A percentile compares a stretch with the other conserved stretches of the same genome.
Conservation (phyloP, 306 rosid species). For the Gastrolobium bilobum region DNA sequence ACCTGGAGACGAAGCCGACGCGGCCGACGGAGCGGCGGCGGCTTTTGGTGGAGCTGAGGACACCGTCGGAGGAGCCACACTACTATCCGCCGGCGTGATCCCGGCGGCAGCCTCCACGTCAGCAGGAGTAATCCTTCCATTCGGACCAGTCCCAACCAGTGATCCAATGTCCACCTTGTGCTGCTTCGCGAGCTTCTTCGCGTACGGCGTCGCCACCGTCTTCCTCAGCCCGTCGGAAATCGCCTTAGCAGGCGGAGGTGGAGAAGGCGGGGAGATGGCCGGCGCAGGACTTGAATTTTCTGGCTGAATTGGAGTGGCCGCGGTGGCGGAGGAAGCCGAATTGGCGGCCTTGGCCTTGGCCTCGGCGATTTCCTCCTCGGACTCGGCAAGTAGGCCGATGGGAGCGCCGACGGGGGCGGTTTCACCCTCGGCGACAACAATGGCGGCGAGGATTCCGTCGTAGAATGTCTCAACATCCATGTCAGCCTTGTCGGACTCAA, state of each 20-base stretch:
- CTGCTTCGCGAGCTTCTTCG: slow-evolving; percentile 92
- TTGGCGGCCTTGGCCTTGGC: slow-evolving; percentile 77
- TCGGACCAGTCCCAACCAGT: slow-evolving; percentile 77
- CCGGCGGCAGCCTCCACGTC: slow-evolving; percentile 89
- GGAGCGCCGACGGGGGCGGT: slow-evolving; percentile 93
- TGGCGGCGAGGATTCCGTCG: slow-evolving; percentile 88
- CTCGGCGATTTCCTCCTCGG: slow-evolving; percentile 75
- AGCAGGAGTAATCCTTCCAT: slow-evolving; percentile 78
- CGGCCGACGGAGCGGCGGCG: slow-evolving; percentile 7
- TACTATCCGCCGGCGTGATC: slow-evolving; percentile 60
- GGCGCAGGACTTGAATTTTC: slow-evolving; percentile 58
- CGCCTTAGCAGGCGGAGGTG: slow-evolving; percentile 46
- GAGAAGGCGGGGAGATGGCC: slow-evolving; percentile 49
- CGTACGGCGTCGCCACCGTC: slow-evolving; percentile 88
- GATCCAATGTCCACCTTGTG: slow-evolving; percentile 78
- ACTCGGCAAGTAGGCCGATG: slow-evolving; percentile 80
- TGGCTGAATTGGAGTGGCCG: slow-evolving; percentile 60
- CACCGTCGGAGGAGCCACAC: slow-evolving; percentile 45
- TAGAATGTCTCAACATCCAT: slow-evolving; percentile 96
- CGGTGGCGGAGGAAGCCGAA: slow-evolving; percentile 37
- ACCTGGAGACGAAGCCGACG: slow-evolving; percentile 68
- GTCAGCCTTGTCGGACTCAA: slow-evolving; percentile 92
- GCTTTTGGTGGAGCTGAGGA: slow-evolving; percentile 52
- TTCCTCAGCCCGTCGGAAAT: slow-evolving; percentile 62
- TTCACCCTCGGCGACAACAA: slow-evolving; percentile 82